Conservation (phyloP, 257 asterid genomes). For the Nicotiana otophora region DNA sequence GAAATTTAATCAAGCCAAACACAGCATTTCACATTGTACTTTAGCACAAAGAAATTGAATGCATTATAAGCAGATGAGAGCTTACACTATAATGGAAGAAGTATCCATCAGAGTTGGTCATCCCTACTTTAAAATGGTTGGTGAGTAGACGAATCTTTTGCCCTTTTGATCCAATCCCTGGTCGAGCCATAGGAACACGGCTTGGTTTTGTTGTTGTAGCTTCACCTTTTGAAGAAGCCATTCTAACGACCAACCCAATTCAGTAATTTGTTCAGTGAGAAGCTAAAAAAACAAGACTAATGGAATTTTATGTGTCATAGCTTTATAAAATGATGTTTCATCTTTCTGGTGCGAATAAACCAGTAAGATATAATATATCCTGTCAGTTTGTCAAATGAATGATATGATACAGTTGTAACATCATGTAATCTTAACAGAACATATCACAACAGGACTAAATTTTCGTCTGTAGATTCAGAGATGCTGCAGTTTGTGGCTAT, state of each 20-base stretch:
- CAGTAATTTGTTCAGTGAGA: background rate
- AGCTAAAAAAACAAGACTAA: background rate
- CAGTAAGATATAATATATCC: background rate
- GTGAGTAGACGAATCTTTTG: constrained; percentile 34
- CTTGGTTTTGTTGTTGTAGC: background rate
- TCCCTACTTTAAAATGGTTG: constrained; percentile 49
- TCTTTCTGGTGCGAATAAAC: background rate
- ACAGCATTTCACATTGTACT: background rate
- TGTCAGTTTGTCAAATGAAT: background rate
- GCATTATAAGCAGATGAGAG: background rate
- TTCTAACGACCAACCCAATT: background rate
- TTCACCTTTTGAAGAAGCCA: constrained; percentile 1
- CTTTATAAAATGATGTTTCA: background rate
- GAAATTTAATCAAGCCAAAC: background rate
- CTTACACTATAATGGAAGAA: constrained; percentile 65
- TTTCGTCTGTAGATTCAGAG: background rate
- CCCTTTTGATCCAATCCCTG: constrained; percentile 34
- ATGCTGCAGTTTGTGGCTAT: background rate
- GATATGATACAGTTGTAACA: background rate
- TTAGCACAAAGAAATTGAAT: background rate
- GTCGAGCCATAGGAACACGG: constrained; percentile 49
- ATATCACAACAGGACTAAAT: background rate
- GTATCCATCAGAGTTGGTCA: constrained; percentile 30
- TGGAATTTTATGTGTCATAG: background rate
- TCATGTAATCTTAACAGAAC: background rate